A percentile compares a stretch with the other conserved stretches of the same genome.
These are phyloP conservation scores for Rubia balearica DNA, from an alignment of 305 asterid genomes.

Conservation along the genomic window DNA sequence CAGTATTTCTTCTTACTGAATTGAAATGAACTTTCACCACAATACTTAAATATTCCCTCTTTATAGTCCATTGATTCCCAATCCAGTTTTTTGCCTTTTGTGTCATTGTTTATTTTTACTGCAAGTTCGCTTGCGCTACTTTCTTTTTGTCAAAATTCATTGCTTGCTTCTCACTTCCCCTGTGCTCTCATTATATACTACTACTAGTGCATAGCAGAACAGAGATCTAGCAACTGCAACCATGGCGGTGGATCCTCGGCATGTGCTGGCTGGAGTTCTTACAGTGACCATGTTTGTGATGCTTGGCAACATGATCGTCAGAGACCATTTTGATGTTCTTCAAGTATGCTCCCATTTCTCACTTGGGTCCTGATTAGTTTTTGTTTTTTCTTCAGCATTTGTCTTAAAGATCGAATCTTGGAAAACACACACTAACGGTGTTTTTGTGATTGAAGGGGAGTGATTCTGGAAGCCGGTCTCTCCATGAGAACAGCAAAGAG, in stretches of 20 bases:
- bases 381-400: background rate
- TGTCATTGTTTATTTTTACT: background rate
- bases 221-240: constrained; percentile 1
- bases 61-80: constrained; percentile 4
- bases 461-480: constrained; percentile 30
- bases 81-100: background rate
- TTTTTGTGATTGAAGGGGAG: constrained; percentile 19
- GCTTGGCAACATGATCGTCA: constrained; percentile 90
- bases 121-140: background rate
- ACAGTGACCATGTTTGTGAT: constrained; percentile 88
- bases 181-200: background rate
- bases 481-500: constrained; percentile 44
- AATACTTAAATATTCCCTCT: background rate
- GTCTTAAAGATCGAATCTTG: background rate
- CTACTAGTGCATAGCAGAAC: background rate
- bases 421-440: background rate
- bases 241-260: constrained; percentile 95
- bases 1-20: no score
- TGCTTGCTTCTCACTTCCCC: constrained; percentile 4
- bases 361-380: background rate
- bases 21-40: background rate
- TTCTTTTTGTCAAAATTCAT: background rate
- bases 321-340: constrained; percentile 70
- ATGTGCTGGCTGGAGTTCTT: constrained; percentile 72
- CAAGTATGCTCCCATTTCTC: constrained; percentile 22